Evolutionary conservation across 805 yeast genomes (phyloP).

Genomic region (Lachancea lanzarotensis): DNA sequence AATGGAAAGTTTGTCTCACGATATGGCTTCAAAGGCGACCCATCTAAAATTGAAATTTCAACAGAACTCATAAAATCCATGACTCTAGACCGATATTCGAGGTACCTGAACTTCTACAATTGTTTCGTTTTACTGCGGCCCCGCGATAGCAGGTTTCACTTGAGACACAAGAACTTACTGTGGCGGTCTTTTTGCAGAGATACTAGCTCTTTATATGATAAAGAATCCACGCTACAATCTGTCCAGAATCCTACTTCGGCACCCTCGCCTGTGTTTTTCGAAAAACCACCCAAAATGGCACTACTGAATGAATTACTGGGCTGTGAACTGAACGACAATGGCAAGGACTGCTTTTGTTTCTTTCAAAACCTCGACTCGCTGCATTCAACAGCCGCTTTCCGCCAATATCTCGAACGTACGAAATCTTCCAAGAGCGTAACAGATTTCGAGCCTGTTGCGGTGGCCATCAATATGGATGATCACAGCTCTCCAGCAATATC

Average conservation of each 20-base stretch:
- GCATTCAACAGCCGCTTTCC: slow-evolving; percentile 1
- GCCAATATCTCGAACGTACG: not conserved
- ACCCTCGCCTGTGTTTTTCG: slow-evolving; percentile 3
- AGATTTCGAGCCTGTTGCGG: not conserved
- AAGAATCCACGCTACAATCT: not conserved
- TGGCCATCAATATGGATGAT: not conserved
- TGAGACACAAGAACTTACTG: not conserved
- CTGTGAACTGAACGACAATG: not conserved
- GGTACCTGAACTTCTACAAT: slow-evolving; percentile 10
- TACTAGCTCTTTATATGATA: not conserved
- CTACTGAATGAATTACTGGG: slow-evolving; percentile 1
- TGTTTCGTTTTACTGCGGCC: slow-evolving; percentile 14
- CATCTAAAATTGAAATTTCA: not conserved
- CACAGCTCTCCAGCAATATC: slow-evolving; percentile 3
- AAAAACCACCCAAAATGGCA: not conserved
- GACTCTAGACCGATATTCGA: slow-evolving; percentile 7
- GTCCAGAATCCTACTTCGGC: not conserved
- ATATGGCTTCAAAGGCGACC: not conserved
- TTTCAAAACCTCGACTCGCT: slow-evolving; percentile 1
- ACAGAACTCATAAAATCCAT: not conserved
- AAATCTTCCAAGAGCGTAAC: not conserved
- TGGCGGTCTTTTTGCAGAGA: slow-evolving; percentile 4
- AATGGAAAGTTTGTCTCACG: not conserved
- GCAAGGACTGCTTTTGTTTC: not conserved
- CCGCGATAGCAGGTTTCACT: not conserved